A percentile compares a stretch with the other conserved stretches of the same genome.
phyloP scores from a whole-genome alignment of 208 protist genomes.

The Strigomonas culicis region DNA sequence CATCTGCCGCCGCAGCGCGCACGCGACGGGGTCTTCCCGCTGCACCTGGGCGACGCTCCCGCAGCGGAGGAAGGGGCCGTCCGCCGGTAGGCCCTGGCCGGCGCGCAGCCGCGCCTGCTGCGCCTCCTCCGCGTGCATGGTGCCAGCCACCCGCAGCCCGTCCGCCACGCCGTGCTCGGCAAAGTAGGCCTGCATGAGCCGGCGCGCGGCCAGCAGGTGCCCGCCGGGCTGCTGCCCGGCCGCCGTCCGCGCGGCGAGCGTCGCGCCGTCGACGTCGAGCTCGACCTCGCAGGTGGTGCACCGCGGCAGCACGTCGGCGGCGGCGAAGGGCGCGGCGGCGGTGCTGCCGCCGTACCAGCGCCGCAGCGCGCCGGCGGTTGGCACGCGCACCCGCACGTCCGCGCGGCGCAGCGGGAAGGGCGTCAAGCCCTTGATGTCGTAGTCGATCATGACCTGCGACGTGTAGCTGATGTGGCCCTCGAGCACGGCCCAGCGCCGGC shows the following conservation, averaged over 20 bases:
- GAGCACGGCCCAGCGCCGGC: conserved; percentile 59
- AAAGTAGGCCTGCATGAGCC: conserved; percentile 52
- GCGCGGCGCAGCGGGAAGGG: conserved; percentile 30
- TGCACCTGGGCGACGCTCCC: conserved; percentile 44
- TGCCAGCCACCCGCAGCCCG: conserved; percentile 31
- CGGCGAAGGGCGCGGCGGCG: conserved; percentile 12
- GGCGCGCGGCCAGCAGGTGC: conserved; percentile 48
- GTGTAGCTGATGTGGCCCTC: conserved; percentile 58
- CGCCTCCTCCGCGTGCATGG: conserved; percentile 29
- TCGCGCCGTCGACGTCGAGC: conserved; percentile 33
- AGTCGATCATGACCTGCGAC: conserved; percentile 75
- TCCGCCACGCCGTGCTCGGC: conserved; percentile 49
- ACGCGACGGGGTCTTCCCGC: conserved; percentile 33
- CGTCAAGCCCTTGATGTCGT: conserved; percentile 53
- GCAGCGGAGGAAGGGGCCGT: conserved; percentile 18
- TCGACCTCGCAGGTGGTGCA: conserved; percentile 50
- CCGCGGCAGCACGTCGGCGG: conserved; percentile 30
- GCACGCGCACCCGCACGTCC: conserved; percentile 20
- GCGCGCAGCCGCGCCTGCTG: conserved; percentile 12
- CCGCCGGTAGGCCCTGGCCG: background rate
- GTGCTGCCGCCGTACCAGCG: background rate
- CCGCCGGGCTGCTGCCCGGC: conserved; percentile 17
- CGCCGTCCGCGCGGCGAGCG: conserved; percentile 6
- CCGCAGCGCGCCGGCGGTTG: conserved; percentile 18
- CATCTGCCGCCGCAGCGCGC: conserved; percentile 36